Conservation (phyloP, 2,329 filamentous ascomycete species). For the Ascochyta viciae-villosae region DNA sequence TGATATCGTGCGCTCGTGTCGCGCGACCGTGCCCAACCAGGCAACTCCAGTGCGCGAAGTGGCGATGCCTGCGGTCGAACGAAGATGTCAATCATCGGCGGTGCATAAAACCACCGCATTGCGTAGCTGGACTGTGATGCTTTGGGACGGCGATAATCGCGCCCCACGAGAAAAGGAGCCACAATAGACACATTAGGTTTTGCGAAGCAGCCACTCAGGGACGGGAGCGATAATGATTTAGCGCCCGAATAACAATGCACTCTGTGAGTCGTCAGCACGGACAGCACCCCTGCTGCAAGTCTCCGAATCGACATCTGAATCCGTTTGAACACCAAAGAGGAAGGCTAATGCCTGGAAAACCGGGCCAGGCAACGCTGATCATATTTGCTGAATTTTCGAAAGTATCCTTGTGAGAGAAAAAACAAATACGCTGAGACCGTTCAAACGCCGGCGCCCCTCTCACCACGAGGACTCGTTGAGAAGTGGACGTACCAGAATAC, state of each 20-base stretch:
- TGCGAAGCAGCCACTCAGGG: slow-evolving; percentile 44
- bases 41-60: slow-evolving; percentile 45
- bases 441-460: slow-evolving; percentile 35
- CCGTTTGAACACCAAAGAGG: slow-evolving; percentile 42
- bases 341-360: slow-evolving; percentile 31
- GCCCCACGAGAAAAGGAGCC: slow-evolving; percentile 39
- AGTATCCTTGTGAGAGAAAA: slow-evolving; percentile 41
- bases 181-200: slow-evolving; percentile 46
- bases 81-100: slow-evolving; percentile 36
- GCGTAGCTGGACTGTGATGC: slow-evolving; percentile 42
- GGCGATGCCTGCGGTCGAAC: slow-evolving; percentile 33
- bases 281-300: slow-evolving; percentile 41
- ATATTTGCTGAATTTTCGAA: slow-evolving; percentile 48
- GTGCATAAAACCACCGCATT: slow-evolving; percentile 46
- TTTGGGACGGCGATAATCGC: slow-evolving; percentile 42
- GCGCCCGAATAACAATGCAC: slow-evolving; percentile 43
- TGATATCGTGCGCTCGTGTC: slow-evolving; percentile 43
- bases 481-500: slow-evolving; percentile 21
- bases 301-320: slow-evolving; percentile 42
- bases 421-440: slow-evolving; percentile 40
- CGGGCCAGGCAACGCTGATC: slow-evolving; percentile 47
- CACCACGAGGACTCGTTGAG: slow-evolving; percentile 30
- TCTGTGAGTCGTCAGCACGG: slow-evolving; percentile 42
- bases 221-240: slow-evolving; percentile 41
- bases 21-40: slow-evolving; percentile 23